Evolutionary conservation across 495 filamentous ascomycete species (phyloP), one percentile per base, ranked within the genome.

Genomic region (Paragyromitra xinjiangensis): DNA sequence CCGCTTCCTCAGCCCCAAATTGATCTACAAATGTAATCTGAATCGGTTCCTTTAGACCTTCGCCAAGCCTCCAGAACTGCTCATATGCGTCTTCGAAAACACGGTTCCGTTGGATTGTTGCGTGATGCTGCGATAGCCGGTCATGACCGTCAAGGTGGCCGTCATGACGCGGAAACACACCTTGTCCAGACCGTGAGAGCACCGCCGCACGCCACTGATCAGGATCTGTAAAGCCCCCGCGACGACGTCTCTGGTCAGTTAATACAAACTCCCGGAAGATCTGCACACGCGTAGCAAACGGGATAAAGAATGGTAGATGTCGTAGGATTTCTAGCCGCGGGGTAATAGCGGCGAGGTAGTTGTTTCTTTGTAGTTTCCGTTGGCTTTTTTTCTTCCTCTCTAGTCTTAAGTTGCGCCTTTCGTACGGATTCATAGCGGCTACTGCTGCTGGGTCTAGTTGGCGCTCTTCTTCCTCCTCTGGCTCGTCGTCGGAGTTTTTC

Each of bases 271-370:
- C 88, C 29, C 95, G 89, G 83, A 98, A 99, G 37, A 98, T 95
- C 80, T 96, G 91, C 8, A 99, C 95, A 48, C 95, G 88, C 2
- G 93, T 96, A 7, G 91, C 86, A 73, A 99, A 99, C 0, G 95
- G 95, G 66, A 98, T 96, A 78, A 95, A 92, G 80, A 98, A 99
- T 0, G 95, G 96, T 92, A 99, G 95, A 80, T 98, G 94, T 59
- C 93, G 90, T 40, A 99, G 84, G 14, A 99, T 93, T 84, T 98
- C 94, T 8, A 97, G 86, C 73, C 93, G 89, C 1, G 96, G 94
- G 1, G 91, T 92, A 44, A 96, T 90, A 26, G 90, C 86, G 26
- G 93, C 91, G 14, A 95, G 84, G 56, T 92, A 87, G 72, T 91
- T 89, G 62, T 90, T 87, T 6, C 90, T 86, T 53, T 88, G 88